These are phyloP conservation scores for Ulmus americana DNA, from an alignment of 331 rosid species.

Conservation along the genomic window DNA sequence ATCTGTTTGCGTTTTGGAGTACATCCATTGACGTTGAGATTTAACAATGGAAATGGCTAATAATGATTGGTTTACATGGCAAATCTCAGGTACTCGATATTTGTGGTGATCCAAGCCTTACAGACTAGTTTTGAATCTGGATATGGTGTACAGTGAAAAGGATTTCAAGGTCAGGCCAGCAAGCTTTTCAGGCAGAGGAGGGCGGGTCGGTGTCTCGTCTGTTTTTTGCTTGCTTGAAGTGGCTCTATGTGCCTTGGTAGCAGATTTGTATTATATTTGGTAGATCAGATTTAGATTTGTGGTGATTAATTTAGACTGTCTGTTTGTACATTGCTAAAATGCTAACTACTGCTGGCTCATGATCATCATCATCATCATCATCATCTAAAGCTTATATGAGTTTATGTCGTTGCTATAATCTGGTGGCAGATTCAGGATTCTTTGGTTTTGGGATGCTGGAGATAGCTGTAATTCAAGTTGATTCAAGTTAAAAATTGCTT, in stretches of 20 bases:
- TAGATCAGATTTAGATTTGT: conserved; percentile 28
- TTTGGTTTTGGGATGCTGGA: conserved; percentile 35
- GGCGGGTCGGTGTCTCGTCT: conserved; percentile 27
- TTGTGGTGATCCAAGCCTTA: conserved; percentile 39
- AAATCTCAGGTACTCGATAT: conserved; percentile 41
- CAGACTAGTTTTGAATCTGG: conserved; percentile 29
- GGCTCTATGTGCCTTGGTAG: conserved; percentile 31
- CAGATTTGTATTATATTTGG: conserved; percentile 59
- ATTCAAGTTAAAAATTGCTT: conserved; percentile 31
- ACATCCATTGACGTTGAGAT: too few relatives aligned
- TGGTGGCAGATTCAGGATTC: conserved; percentile 63
- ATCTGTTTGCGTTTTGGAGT: too few relatives aligned
- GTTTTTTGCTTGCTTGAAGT: conserved; percentile 15
- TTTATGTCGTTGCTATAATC: conserved; percentile 25
- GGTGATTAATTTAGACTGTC: conserved; percentile 36
- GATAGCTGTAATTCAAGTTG: conserved; percentile 41
- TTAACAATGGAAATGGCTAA: conserved; percentile 10
- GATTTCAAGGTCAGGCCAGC: conserved; percentile 28
- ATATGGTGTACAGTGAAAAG: conserved; percentile 41
- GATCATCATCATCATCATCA: too few relatives aligned
- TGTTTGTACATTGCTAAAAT: conserved; percentile 68
- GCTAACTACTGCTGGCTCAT: conserved; percentile 40
- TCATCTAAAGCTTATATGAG: conserved; percentile 30
- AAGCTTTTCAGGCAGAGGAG: conserved; percentile 32
- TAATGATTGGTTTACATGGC: conserved; percentile 23